Evolutionary conservation across 352 stramenopile genomes (phyloP).

Genomic region (Pythium vanterpoolii): DNA sequence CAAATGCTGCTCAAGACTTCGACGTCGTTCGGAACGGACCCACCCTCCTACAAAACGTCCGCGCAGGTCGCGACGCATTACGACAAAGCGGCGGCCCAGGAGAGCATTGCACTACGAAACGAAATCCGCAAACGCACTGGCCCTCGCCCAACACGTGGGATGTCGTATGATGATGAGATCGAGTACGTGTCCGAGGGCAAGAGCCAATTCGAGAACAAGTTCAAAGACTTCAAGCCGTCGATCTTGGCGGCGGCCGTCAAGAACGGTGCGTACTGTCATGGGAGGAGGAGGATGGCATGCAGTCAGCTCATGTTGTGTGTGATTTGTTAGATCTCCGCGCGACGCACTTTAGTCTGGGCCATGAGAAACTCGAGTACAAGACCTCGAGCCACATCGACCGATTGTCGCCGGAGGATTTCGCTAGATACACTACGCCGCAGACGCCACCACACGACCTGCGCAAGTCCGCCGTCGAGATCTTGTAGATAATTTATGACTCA

Average conservation of each 20-base stretch:
- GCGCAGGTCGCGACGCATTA: constrained; percentile 69
- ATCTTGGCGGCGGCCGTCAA: constrained; percentile 75
- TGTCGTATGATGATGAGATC: constrained; percentile 76
- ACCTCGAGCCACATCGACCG: constrained; percentile 65
- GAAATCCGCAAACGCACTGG: constrained; percentile 66
- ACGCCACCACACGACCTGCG: constrained; percentile 55
- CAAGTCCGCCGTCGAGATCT: constrained; percentile 72
- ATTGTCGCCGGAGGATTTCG: constrained; percentile 56
- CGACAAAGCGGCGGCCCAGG: constrained; percentile 46
- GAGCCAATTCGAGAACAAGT: constrained; percentile 69
- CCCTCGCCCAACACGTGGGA: constrained; percentile 44
- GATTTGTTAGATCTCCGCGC: constrained; percentile 53
- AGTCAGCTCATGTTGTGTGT: neutral
- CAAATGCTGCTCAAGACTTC: constrained; percentile 62
- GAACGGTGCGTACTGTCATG: constrained; percentile 38
- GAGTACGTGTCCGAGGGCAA: constrained; percentile 78
- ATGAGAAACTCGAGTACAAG: constrained; percentile 63
- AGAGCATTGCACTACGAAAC: constrained; percentile 59
- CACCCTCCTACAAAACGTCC: constrained; percentile 52
- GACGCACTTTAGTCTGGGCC: constrained; percentile 69
- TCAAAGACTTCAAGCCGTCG: constrained; percentile 63
- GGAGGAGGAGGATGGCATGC: neutral
- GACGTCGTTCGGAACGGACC: constrained; percentile 47
- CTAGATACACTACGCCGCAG: constrained; percentile 40
- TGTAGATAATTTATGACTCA: constrained; percentile 7